A percentile compares a stretch with the other conserved stretches of the same genome.
phyloP scores from a whole-genome alignment of 106 monocot species.

The Dioscorea zingiberensis region DNA sequence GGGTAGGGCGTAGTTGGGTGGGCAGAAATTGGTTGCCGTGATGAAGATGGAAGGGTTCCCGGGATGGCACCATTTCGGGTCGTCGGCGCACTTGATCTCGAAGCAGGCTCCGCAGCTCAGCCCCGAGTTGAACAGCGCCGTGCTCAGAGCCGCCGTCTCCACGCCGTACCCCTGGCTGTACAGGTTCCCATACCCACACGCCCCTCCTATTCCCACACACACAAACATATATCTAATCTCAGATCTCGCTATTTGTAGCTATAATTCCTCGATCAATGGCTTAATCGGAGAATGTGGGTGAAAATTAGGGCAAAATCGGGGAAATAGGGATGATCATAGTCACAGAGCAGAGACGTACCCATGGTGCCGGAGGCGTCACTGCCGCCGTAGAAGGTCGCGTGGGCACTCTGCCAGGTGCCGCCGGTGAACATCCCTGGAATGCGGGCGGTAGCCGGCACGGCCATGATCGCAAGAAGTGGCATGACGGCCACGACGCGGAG shows the following conservation, averaged over 20 bases:
- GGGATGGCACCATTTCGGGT: slow-evolving; percentile 51
- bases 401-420: slow-evolving; percentile 34
- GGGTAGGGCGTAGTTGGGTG: slow-evolving; percentile 61
- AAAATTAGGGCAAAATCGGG: too few species aligned
- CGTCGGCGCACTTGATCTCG: slow-evolving; percentile 64
- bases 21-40: slow-evolving; percentile 80
- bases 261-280: too few species aligned
- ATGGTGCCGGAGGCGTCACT: slow-evolving; percentile 52
- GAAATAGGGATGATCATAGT: background rate
- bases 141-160: slow-evolving; percentile 78
- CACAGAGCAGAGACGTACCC: slow-evolving; percentile 16
- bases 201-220: slow-evolving; percentile 19
- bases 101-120: slow-evolving; percentile 77
- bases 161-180: slow-evolving; percentile 63
- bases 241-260: background rate
- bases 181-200: slow-evolving; percentile 46
- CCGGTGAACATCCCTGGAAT: slow-evolving; percentile 40
- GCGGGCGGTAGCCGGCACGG: slow-evolving; percentile 7
- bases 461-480: background rate
- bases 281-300: background rate
- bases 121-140: slow-evolving; percentile 77
- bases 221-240: background rate
- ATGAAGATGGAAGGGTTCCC: slow-evolving; percentile 65
- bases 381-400: slow-evolving; percentile 54
- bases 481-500: background rate